A percentile compares a stretch with the other conserved stretches of the same genome.
These are phyloP conservation scores for Apiospora kogelbergensis DNA, from an alignment of 2,329 filamentous ascomycete species.

Conservation along the genomic window DNA sequence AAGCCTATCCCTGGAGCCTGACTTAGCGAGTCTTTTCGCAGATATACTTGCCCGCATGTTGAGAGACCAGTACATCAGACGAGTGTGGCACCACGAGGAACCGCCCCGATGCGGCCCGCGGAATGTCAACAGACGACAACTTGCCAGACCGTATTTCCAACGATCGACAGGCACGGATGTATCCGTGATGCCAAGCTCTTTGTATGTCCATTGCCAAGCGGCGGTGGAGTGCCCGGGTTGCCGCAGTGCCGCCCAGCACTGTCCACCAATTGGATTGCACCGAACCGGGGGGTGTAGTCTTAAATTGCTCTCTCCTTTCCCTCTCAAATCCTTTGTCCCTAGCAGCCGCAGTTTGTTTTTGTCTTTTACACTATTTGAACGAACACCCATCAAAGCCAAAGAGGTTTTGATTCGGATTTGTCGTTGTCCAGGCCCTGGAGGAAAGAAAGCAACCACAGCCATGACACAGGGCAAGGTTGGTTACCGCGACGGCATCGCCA, in stretches of 20 bases:
- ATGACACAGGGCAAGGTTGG: not conserved
- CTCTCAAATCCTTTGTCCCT: not conserved
- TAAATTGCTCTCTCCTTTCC: not conserved
- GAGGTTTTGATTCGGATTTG: not conserved
- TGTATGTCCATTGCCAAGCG: not conserved
- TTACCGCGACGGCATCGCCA: constrained; percentile 1
- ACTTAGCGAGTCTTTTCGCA: no score
- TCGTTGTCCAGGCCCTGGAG: not conserved
- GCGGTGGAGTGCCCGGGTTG: not conserved
- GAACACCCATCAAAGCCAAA: no score
- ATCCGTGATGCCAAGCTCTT: not conserved
- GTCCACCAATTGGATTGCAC: not conserved
- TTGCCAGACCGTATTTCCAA: not conserved
- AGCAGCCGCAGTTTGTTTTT: not conserved
- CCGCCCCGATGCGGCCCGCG: not conserved
- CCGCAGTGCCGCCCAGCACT: not conserved
- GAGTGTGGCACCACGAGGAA: not conserved
- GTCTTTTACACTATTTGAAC: not conserved
- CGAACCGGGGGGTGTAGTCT: not conserved
- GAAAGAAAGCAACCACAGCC: not conserved
- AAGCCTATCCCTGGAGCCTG: no score
- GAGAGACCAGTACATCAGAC: not conserved
- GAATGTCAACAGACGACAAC: not conserved
- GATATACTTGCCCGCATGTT: no score
- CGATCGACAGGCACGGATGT: not conserved